Conservation (phyloP, 2,329 filamentous ascomycete genomes). For the Davidsoniella australis region DNA sequence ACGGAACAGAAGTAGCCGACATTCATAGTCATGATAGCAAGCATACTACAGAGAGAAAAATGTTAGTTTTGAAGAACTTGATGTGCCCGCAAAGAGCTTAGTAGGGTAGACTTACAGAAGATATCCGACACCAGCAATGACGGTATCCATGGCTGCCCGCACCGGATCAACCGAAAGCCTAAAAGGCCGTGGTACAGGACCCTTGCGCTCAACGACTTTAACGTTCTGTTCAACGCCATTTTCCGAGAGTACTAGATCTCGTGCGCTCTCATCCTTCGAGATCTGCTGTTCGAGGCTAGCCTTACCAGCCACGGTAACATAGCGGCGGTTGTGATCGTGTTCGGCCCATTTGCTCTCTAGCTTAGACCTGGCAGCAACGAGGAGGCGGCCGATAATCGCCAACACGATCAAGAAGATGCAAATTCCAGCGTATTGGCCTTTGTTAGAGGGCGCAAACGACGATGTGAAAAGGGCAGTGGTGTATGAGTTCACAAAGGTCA, state of each 20-base stretch:
- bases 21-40: slow-evolving; percentile 82
- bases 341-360: slow-evolving; percentile 50
- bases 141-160: slow-evolving; percentile 51
- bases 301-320: slow-evolving; percentile 55
- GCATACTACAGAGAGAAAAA: slow-evolving; percentile 45
- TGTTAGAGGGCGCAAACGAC: slow-evolving; percentile 54
- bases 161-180: slow-evolving; percentile 64
- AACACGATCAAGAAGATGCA: slow-evolving; percentile 82
- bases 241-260: slow-evolving; percentile 49
- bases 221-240: slow-evolving; percentile 73
- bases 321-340: slow-evolving; percentile 55
- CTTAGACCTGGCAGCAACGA: slow-evolving; percentile 56
- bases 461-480: slow-evolving; percentile 38
- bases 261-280: slow-evolving; percentile 41
- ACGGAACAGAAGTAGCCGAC: slow-evolving; percentile 71
- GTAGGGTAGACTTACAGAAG: slow-evolving; percentile 51
- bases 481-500: slow-evolving; percentile 42
- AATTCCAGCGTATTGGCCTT: slow-evolving; percentile 66
- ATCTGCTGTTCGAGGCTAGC: slow-evolving; percentile 40
- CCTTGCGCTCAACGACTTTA: slow-evolving; percentile 47
- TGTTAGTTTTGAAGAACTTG: slow-evolving; percentile 1
- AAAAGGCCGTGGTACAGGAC: slow-evolving; percentile 47
- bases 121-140: slow-evolving; percentile 65
- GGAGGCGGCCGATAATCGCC: slow-evolving; percentile 47
- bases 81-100: not conserved